Conservation (phyloP, 768 basidiomycete genomes). For the Boletus eberwhitei region DNA sequence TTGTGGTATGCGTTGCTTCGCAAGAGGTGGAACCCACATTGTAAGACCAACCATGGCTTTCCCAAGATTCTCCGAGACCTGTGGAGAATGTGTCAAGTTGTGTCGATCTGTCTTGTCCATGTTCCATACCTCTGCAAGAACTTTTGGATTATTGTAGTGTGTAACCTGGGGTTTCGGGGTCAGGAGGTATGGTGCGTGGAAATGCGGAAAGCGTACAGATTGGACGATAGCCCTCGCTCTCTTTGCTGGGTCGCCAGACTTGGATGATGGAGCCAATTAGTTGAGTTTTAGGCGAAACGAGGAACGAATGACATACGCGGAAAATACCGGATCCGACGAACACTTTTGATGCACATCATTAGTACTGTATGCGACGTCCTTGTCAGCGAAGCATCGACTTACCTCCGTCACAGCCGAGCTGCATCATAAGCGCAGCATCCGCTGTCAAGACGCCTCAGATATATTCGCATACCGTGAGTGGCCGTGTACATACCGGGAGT, state of each 20-base stretch:
- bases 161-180: constrained; percentile 55
- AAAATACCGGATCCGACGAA: constrained; percentile 99
- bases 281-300: not conserved
- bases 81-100: constrained; percentile 5
- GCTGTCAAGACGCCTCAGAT: constrained; percentile 39
- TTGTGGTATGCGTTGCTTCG: not conserved
- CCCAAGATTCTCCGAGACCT: constrained; percentile 82
- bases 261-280: constrained; percentile 5
- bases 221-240: constrained; percentile 95
- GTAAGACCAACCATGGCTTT: constrained; percentile 92
- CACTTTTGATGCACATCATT: constrained; percentile 45
- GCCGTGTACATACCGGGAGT: constrained; percentile 66
- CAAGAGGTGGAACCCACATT: constrained; percentile 52
- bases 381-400: constrained; percentile 24
- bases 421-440: constrained; percentile 99
- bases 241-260: constrained; percentile 93
- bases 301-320: constrained; percentile 54
- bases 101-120: not conserved
- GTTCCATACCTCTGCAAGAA: constrained; percentile 73
- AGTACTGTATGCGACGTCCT: not conserved
- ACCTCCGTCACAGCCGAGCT: constrained; percentile 96
- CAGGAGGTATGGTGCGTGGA: not conserved
- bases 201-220: constrained; percentile 53
- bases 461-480: not conserved
- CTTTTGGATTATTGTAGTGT: constrained; percentile 91